A percentile compares a stretch with the other conserved stretches of the same genome.
phyloP scores from a whole-genome alignment of 169 alveolate genomes.

The Plasmodium vivax region DNA sequence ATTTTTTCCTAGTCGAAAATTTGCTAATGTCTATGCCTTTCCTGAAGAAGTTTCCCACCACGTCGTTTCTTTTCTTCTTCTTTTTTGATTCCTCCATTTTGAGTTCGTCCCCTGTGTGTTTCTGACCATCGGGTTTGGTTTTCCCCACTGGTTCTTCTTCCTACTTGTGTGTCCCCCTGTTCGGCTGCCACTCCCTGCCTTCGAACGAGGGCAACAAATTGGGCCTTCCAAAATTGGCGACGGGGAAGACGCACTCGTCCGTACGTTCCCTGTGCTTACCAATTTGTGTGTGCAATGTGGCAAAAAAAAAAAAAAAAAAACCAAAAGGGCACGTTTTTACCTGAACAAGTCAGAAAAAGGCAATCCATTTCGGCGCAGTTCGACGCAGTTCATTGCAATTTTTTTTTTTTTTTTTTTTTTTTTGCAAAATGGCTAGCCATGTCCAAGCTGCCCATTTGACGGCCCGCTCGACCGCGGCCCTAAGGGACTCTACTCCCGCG shows the following conservation, averaged over 20 bases:
- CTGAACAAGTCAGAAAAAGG: background rate
- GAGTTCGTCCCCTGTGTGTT: background rate
- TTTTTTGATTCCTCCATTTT: background rate
- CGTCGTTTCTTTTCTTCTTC: constrained; percentile 1
- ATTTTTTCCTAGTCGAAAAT: constrained; percentile 29
- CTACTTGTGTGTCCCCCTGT: background rate
- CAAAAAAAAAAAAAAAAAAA: background rate
- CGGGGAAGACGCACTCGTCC: background rate
- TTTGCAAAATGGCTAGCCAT: background rate
- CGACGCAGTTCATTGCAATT: background rate
- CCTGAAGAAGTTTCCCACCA: background rate
- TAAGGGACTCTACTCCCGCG: background rate
- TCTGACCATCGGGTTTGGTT: background rate
- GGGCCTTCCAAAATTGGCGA: background rate
- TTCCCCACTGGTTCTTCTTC: background rate
- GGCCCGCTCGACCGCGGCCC: background rate
- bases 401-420: constrained; percentile 1
- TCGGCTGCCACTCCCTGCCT: background rate
- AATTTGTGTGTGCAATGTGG: background rate
- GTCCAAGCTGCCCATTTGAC: background rate
- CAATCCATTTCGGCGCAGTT: background rate
- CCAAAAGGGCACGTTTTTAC: background rate
- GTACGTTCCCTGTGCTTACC: background rate
- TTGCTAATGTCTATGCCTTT: constrained; percentile 43
- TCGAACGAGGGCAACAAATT: background rate